A percentile compares a stretch with the other conserved stretches of the same genome.
These are phyloP conservation scores for Whalleya microplaca DNA, from an alignment of 2,329 filamentous ascomycete genomes.

Conservation along the genomic window DNA sequence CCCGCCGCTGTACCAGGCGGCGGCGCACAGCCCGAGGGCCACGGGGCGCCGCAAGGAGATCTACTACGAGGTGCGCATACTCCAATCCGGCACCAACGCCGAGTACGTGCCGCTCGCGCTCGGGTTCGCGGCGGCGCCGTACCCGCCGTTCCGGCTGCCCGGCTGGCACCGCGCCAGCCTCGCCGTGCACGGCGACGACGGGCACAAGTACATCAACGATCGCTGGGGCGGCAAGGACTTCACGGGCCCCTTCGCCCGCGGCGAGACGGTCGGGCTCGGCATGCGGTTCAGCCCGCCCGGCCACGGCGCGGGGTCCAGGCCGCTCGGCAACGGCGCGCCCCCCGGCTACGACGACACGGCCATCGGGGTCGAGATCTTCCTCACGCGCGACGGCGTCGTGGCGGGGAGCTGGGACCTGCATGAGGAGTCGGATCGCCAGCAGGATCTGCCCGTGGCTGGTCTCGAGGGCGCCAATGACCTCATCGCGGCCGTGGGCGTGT, in stretches of 20 bases:
- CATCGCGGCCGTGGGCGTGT: constrained; percentile 72
- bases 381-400: constrained; percentile 67
- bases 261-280: constrained; percentile 72
- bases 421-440: constrained; percentile 69
- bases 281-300: constrained; percentile 62
- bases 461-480: constrained; percentile 74
- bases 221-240: constrained; percentile 73
- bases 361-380: constrained; percentile 65
- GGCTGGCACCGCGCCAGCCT: constrained; percentile 80
- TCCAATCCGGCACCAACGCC: constrained; percentile 38
- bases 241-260: constrained; percentile 62
- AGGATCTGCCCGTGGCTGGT: constrained; percentile 66
- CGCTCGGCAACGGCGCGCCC: too few relatives aligned
- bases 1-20: constrained; percentile 69
- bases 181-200: constrained; percentile 81
- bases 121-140: constrained; percentile 74
- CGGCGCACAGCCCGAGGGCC: constrained; percentile 59
- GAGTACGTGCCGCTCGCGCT: constrained; percentile 60
- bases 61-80: constrained; percentile 73
- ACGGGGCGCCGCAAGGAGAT: constrained; percentile 52
- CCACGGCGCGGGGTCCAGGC: too few relatives aligned
- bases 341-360: neutral
- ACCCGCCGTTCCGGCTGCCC: constrained; percentile 76
- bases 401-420: constrained; percentile 72
- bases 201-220: constrained; percentile 76